A percentile compares a stretch with the other conserved stretches of the same genome.
phyloP scores from a whole-genome alignment of 768 basidiomycete species.

The Grammothele lineata region DNA sequence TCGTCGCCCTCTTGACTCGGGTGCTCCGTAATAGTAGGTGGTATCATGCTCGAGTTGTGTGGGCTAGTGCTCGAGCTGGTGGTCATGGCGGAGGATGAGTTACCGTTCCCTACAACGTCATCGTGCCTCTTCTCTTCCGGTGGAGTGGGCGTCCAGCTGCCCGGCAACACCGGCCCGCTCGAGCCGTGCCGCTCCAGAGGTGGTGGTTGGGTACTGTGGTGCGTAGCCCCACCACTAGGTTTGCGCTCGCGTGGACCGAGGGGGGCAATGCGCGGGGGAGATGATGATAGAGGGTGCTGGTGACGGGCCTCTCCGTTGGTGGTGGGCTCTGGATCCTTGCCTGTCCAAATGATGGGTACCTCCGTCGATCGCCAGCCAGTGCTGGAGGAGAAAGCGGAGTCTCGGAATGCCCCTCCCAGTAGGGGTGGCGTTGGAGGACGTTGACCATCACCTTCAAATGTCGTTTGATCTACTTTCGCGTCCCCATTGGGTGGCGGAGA shows the following conservation, averaged over 20 bases:
- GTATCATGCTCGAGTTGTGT: slow-evolving; percentile 14
- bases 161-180: slow-evolving; percentile 41
- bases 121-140: slow-evolving; percentile 39
- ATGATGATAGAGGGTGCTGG: slow-evolving; percentile 2
- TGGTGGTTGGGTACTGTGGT: not conserved
- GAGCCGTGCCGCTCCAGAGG: slow-evolving; percentile 14
- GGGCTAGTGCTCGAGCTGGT: slow-evolving; percentile 10
- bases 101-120: slow-evolving; percentile 17
- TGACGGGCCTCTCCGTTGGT: slow-evolving; percentile 5
- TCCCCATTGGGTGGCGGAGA: too few relatives aligned
- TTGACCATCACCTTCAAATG: too few relatives aligned
- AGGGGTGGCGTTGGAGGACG: slow-evolving; percentile 34
- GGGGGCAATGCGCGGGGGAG: slow-evolving; percentile 7
- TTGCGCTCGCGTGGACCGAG: slow-evolving; percentile 9
- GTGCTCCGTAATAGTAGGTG: slow-evolving; percentile 22
- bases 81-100: not conserved
- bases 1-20: slow-evolving; percentile 19
- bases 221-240: slow-evolving; percentile 1
- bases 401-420: slow-evolving; percentile 59
- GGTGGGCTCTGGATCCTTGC: slow-evolving; percentile 30
- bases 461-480: too few relatives aligned
- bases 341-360: slow-evolving; percentile 62
- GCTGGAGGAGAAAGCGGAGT: slow-evolving; percentile 55
- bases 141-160: slow-evolving; percentile 52
- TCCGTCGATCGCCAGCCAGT: slow-evolving; percentile 42